Conservation (phyloP, 2,329 filamentous ascomycete genomes). For the Parasarocladium wereldwijsianum region DNA sequence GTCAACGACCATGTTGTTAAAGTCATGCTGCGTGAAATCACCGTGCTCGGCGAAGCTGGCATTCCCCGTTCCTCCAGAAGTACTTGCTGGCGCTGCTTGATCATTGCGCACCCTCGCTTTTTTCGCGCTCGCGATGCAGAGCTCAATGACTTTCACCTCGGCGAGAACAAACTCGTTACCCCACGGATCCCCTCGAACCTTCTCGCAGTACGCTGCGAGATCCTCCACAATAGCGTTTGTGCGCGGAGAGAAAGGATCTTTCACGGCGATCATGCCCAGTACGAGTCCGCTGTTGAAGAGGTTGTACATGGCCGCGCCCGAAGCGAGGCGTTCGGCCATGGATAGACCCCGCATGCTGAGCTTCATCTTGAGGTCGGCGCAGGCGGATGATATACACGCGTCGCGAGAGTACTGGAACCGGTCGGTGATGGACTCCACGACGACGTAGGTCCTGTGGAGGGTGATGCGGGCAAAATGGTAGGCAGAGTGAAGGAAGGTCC, state of each 20-base stretch:
- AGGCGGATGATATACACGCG: slow-evolving; percentile 23
- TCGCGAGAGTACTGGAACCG: slow-evolving; percentile 22
- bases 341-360: slow-evolving; percentile 16
- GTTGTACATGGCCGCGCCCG: slow-evolving; percentile 20
- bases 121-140: slow-evolving; percentile 18
- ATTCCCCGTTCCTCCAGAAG: background rate
- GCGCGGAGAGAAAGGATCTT: slow-evolving; percentile 14
- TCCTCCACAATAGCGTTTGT: slow-evolving; percentile 21
- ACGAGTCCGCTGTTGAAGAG: slow-evolving; percentile 26
- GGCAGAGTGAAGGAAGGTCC: slow-evolving; percentile 21
- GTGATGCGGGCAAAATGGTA: slow-evolving; percentile 25
- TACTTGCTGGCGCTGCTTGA: background rate
- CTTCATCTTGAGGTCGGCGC: slow-evolving; percentile 22
- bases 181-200: slow-evolving; percentile 23
- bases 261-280: slow-evolving; percentile 15
- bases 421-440: slow-evolving; percentile 24
- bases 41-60: background rate
- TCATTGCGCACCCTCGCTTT: slow-evolving; percentile 6
- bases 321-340: slow-evolving; percentile 18
- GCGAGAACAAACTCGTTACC: slow-evolving; percentile 24
- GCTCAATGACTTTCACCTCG: slow-evolving; percentile 25
- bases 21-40: background rate
- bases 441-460: slow-evolving; percentile 22
- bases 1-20: background rate
- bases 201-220: slow-evolving; percentile 24